Evolutionary conservation across 2,329 filamentous ascomycete genomes (phyloP).

Genomic region (Dryadomyces sulphureus): DNA sequence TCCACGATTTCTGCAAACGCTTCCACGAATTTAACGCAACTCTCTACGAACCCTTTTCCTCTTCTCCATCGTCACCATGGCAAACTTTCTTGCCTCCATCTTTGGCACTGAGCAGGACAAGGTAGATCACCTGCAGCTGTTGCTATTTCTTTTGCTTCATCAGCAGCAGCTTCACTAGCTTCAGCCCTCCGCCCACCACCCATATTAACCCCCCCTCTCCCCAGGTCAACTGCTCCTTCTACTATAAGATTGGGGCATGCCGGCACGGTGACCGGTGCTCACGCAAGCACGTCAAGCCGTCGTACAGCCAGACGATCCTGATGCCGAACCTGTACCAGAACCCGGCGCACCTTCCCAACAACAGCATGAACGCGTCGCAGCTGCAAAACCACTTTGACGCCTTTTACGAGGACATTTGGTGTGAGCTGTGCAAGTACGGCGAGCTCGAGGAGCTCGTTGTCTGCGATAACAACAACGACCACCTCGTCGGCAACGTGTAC

Average conservation of each 20-base stretch:
- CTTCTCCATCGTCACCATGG: constrained; percentile 42
- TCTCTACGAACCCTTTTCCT: too few species aligned
- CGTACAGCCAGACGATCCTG: constrained; percentile 93
- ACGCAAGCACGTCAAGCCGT: constrained; percentile 97
- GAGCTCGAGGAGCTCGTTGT: constrained; percentile 96
- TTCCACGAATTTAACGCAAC: neutral
- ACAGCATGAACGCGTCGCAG: constrained; percentile 90
- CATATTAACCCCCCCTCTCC: too few species aligned
- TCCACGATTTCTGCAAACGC: neutral
- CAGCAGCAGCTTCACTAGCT: too few species aligned
- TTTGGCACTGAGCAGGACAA: constrained; percentile 99
- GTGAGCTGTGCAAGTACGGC: constrained; percentile 98
- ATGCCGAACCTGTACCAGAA: constrained; percentile 99
- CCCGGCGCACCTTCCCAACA: constrained; percentile 90
- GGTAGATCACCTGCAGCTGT: too few species aligned
- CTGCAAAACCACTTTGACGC: constrained; percentile 99
- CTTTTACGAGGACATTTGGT: constrained; percentile 99
- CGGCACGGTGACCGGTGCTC: constrained; percentile 96
- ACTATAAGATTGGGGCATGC: constrained; percentile 99
- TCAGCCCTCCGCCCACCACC: neutral
- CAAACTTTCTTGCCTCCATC: constrained; percentile 97
- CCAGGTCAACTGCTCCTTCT: constrained; percentile 93
- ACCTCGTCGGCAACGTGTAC: constrained; percentile 98
- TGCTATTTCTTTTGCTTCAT: too few species aligned
- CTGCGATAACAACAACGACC: constrained; percentile 99